phyloP scores from a whole-genome alignment of 2,329 filamentous ascomycete genomes.

The Bretziella fagacearum region DNA sequence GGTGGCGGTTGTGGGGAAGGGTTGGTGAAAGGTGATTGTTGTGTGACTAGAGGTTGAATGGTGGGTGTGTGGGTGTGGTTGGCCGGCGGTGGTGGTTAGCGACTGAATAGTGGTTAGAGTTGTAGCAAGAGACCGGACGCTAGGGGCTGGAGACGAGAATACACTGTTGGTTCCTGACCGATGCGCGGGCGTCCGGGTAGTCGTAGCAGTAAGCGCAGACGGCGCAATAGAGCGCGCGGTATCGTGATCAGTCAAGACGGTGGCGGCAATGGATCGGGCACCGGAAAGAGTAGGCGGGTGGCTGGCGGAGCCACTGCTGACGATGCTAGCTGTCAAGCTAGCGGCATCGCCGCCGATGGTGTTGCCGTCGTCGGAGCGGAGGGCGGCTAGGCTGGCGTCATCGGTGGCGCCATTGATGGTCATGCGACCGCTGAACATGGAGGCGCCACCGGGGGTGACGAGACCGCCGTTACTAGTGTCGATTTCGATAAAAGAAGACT shows the following conservation, averaged over 20 bases:
- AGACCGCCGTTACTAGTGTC: conserved; percentile 10
- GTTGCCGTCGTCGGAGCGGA: neutral
- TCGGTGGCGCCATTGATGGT: conserved; percentile 25
- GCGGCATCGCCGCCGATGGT: conserved; percentile 7
- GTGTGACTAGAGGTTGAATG: conserved; percentile 21
- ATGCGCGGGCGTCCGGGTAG: conserved; percentile 49
- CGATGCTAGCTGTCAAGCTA: conserved; percentile 13
- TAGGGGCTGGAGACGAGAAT: conserved; percentile 69
- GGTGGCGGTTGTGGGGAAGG: conserved; percentile 45
- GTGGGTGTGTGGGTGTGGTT: conserved; percentile 25
- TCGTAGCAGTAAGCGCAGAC: conserved; percentile 48
- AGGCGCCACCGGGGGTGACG: conserved; percentile 28
- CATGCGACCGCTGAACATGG: conserved; percentile 29
- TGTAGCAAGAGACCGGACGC: conserved; percentile 63
- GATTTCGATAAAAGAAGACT: conserved; percentile 13
- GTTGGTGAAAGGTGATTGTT: conserved; percentile 43
- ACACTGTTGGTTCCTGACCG: conserved; percentile 58
- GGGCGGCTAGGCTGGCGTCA: neutral
- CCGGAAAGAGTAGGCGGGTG: conserved; percentile 32
- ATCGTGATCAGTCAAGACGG: conserved; percentile 69
- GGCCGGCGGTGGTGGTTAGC: conserved; percentile 28
- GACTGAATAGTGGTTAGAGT: conserved; percentile 78
- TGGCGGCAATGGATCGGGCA: conserved; percentile 58
- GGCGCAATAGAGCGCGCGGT: conserved; percentile 55
- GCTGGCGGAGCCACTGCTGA: conserved; percentile 21